These are phyloP conservation scores for Butyriboletus appendiculatus DNA, from an alignment of 1,284 basidiomycete species.

Conservation along the genomic window DNA sequence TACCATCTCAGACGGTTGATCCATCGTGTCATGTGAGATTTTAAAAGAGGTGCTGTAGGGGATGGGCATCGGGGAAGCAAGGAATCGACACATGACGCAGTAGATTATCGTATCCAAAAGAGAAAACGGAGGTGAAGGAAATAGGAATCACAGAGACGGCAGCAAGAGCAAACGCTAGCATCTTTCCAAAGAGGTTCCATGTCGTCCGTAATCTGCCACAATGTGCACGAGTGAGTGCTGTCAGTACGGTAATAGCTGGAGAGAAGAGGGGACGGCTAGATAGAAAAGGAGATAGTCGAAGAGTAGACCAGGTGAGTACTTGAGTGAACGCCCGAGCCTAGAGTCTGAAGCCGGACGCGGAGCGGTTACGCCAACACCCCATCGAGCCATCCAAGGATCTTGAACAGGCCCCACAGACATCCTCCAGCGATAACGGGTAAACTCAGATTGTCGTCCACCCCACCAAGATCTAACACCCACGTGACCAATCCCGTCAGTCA, in stretches of 20 bases:
- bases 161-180: not conserved
- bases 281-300: not conserved
- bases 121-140: not conserved
- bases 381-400: conserved; percentile 38
- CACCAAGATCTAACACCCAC: conserved; percentile 72
- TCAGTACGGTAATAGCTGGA: not conserved
- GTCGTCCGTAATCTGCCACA: not conserved
- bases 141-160: not conserved
- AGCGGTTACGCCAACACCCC: conserved; percentile 15
- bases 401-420: conserved; percentile 75
- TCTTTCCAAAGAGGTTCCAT: not conserved
- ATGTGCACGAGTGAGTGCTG: not conserved
- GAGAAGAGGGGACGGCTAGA: not conserved
- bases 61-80: not conserved
- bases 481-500: conserved; percentile 9
- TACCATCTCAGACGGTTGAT: not conserved
- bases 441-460: conserved; percentile 91
- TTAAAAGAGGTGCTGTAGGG: not conserved
- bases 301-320: not conserved
- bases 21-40: not conserved
- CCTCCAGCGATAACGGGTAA: conserved; percentile 90
- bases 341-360: not conserved
- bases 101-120: not conserved
- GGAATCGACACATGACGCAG: not conserved
- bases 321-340: not conserved